Base-by-base conservation (phyloP, 2,329 filamentous ascomycete genomes). In the Cladosporium oxysporum region DNA sequence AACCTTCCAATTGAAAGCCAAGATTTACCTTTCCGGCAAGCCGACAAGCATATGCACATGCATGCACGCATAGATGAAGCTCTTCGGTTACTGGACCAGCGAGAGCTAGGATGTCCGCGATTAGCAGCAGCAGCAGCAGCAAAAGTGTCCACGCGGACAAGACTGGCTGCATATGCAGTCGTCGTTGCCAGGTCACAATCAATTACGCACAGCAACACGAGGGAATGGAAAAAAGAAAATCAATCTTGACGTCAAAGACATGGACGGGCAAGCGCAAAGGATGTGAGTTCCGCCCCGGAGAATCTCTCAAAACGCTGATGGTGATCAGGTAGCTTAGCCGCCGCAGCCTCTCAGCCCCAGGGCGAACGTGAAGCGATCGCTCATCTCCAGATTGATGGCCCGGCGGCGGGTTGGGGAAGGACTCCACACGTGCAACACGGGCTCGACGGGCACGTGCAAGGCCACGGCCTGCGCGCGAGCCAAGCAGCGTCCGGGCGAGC, bases 371-470 rank as follows among this genome's bases (percentile, higher is more conserved):
- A 47, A 12, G n/a, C 49, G 49, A 26, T 28, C 49, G 55, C 55
- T 41, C 55, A 53, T 58, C 55, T 58, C 55, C 55, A 58, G 55
- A 58, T 58, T 41, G 33, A 58, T 10, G 5, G 26, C 21, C 55
- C 55, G 12, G 11, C 21, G 14, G 8, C 28, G 29, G 29, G 55
- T 58, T 37, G 55, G 55, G 55, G 55, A 53, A 47, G 28, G 23
- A 58, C 33, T 41, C 55, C 55, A 58, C 55, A 58, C 18, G 33
- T 21, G 53, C 29, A 41, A n/a, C 37, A 18, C 37, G 37, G 37
- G 35, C 35, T 37, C 35, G 11, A 4, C 2, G 35, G 35, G 53
- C 53, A 58, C 53, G 53, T 58, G 55, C 55, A 37, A 33, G 55
- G 33, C 29, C 26, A 55, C 28, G 26, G 26, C 21, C 23, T 57